A percentile compares a stretch with the other conserved stretches of the same genome.
Conservation (phyloP, 176 grass and related monocot species). For the Aegilops speltoides region DNA sequence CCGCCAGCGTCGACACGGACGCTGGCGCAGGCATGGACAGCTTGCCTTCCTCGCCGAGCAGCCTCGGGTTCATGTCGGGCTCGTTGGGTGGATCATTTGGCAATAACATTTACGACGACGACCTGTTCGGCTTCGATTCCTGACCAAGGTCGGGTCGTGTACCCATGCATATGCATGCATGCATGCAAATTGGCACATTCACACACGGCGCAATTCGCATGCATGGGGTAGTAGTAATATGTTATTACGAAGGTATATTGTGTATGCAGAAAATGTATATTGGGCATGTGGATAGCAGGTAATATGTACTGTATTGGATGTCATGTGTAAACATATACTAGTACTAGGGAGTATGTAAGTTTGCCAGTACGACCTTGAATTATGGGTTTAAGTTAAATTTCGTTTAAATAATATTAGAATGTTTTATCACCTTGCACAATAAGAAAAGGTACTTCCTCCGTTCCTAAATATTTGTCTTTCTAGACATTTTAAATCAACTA, state of each 20-base stretch:
- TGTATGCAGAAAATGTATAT: neutral
- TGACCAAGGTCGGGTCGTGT: neutral
- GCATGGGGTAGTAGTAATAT: neutral
- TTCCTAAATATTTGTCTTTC: too few species aligned
- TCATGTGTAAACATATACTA: neutral
- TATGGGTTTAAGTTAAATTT: neutral
- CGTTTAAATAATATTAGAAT: neutral
- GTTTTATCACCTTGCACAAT: neutral
- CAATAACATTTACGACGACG: conserved; percentile 20
- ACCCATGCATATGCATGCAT: conserved; percentile 10
- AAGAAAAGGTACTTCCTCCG: too few species aligned
- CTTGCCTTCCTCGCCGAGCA: conserved; percentile 49
- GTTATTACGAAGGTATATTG: neutral
- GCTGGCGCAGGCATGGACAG: conserved; percentile 6
- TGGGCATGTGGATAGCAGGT: neutral
- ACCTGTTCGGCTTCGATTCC: conserved; percentile 25
- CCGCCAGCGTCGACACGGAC: neutral
- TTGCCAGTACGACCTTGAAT: neutral
- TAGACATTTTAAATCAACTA: too few species aligned
- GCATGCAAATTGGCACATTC: neutral
- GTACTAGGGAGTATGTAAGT: neutral
- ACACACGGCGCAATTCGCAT: neutral
- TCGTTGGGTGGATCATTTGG: conserved; percentile 19
- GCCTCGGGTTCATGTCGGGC: conserved; percentile 34
- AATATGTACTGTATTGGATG: neutral